Evolutionary conservation across 139 green algal genomes (phyloP).

Genomic region (Penium margaritaceum): DNA sequence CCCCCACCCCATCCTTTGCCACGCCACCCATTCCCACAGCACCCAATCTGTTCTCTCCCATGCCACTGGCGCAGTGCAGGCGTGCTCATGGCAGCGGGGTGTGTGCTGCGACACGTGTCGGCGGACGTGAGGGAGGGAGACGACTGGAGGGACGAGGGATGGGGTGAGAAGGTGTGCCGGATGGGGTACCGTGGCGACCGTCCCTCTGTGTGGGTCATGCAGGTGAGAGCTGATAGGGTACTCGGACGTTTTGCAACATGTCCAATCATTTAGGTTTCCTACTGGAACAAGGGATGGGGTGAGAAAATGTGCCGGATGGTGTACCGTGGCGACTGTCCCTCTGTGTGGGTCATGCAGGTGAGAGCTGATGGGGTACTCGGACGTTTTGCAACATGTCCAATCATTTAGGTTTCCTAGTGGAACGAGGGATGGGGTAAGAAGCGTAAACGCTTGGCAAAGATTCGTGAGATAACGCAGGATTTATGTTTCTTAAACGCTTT

Average conservation of each 20-base stretch:
- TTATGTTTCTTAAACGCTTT: too few relatives aligned
- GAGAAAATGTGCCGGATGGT: slow-evolving; percentile 10
- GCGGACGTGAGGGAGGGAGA: not conserved
- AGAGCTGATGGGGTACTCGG: not conserved
- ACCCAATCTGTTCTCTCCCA: too few relatives aligned
- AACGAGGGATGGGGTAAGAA: slow-evolving; percentile 21
- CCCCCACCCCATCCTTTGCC: too few relatives aligned
- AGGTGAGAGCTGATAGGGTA: slow-evolving; percentile 1
- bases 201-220: not conserved
- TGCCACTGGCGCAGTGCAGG: too few relatives aligned
- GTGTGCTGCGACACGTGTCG: slow-evolving; percentile 14
- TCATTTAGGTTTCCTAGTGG: too few relatives aligned
- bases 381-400: not conserved
- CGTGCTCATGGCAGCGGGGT: not conserved
- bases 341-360: slow-evolving; percentile 13
- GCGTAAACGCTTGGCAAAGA: too few relatives aligned
- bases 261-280: too few relatives aligned
- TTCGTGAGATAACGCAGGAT: too few relatives aligned
- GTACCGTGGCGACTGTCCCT: not conserved
- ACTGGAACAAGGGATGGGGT: slow-evolving; percentile 14
- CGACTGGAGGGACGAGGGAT: slow-evolving; percentile 22
- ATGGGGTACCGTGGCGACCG: not conserved
- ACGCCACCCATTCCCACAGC: too few relatives aligned
- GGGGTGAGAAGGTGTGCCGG: slow-evolving; percentile 16
- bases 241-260: not conserved